These are phyloP conservation scores for Kazachstania taianensis DNA, from an alignment of 805 yeast genomes.

Conservation along the genomic window DNA sequence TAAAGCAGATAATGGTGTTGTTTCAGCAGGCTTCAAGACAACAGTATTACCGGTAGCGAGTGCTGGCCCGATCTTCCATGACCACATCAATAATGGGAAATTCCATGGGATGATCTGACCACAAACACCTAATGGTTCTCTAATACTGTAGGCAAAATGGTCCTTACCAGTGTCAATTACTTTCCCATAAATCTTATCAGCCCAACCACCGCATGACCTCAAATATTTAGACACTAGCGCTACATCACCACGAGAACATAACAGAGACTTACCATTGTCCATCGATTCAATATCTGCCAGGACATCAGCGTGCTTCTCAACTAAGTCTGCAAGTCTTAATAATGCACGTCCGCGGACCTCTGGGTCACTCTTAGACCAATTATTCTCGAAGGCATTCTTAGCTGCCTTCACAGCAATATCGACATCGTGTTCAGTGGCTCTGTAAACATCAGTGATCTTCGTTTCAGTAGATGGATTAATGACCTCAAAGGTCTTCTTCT, in stretches of 20 bases:
- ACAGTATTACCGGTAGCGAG: constrained; percentile 83
- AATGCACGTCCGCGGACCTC: constrained; percentile 51
- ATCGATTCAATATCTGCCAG: constrained; percentile 74
- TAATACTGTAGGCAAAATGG: constrained; percentile 69
- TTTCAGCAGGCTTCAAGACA: constrained; percentile 84
- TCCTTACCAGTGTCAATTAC: constrained; percentile 63
- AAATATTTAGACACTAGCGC: constrained; percentile 56
- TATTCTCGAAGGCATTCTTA: constrained; percentile 60
- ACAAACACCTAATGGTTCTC: constrained; percentile 90
- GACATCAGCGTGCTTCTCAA: constrained; percentile 61
- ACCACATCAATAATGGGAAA: constrained; percentile 86
- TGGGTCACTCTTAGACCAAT: constrained; percentile 71
- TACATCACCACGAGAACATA: constrained; percentile 66
- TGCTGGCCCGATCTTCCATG: constrained; percentile 94
- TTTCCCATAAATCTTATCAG: constrained; percentile 77
- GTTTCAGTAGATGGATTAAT: constrained; percentile 69
- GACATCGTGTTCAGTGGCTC: constrained; percentile 69
- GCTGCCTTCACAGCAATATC: constrained; percentile 85
- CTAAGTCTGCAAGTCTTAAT: constrained; percentile 62
- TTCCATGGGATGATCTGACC: constrained; percentile 97
- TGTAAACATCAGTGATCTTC: constrained; percentile 56
- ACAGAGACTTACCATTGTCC: constrained; percentile 81
- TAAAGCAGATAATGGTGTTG: constrained; percentile 83
- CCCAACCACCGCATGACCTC: constrained; percentile 84
- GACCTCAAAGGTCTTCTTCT: constrained; percentile 50